Conservation (phyloP, 2,329 filamentous ascomycete genomes). For the Colletotrichum somersetense region DNA sequence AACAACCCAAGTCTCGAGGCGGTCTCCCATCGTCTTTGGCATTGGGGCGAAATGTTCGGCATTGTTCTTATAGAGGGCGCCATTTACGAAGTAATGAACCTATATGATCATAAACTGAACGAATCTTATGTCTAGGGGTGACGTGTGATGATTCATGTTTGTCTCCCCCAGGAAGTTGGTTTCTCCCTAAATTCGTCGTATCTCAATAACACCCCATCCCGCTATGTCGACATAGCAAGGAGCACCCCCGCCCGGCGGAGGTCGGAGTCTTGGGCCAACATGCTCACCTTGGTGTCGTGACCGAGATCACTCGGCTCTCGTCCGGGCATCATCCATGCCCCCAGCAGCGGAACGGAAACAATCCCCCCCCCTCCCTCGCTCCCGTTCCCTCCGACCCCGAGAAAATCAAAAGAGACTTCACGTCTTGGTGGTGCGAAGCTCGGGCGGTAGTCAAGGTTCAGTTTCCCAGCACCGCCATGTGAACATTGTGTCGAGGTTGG, state of each 20-base stretch:
- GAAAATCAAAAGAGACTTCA: too few species aligned
- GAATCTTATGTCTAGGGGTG: neutral
- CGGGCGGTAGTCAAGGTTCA: too few species aligned
- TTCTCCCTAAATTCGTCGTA: neutral
- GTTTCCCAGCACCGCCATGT: too few species aligned
- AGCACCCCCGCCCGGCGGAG: neutral
- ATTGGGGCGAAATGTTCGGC: neutral
- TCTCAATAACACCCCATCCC: neutral
- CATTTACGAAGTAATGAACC: slow-evolving; percentile 22
- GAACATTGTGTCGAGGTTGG: too few species aligned
- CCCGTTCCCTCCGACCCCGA: slow-evolving; percentile 27
- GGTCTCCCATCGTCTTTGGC: neutral
- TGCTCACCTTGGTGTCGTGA: neutral
- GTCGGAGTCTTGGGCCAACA: neutral
- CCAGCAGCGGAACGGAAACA: slow-evolving; percentile 12
- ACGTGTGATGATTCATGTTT: too few species aligned
- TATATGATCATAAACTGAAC: neutral
- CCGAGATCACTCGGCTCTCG: neutral
- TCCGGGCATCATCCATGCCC: slow-evolving; percentile 2
- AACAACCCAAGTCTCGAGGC: neutral
- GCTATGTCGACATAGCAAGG: neutral
- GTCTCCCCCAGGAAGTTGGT: too few species aligned
- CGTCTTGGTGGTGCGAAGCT: too few species aligned
- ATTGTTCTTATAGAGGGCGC: slow-evolving; percentile 6
- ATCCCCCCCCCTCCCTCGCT: neutral